phyloP scores from a whole-genome alignment of 257 asterid genomes.

The Solanum chiquidenum region DNA sequence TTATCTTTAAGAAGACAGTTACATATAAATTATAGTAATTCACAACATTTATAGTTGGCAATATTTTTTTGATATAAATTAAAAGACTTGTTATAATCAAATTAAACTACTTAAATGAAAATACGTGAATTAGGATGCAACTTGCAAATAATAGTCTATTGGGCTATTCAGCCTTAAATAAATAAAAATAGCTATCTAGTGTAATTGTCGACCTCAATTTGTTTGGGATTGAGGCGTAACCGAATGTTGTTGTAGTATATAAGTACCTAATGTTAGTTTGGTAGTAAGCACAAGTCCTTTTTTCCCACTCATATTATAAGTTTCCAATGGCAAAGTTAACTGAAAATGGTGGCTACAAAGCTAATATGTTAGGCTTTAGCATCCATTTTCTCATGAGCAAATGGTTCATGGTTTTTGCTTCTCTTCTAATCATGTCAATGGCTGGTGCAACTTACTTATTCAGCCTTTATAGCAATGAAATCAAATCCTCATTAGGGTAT shows the following conservation, averaged over 20 bases:
- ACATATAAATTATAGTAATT: too few species aligned
- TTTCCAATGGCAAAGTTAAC: not conserved
- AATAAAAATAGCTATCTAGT: too few species aligned
- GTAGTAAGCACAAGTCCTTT: not conserved
- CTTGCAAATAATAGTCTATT: not conserved
- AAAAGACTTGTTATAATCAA: not conserved
- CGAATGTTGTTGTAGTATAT: not conserved
- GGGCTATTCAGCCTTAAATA: too few species aligned
- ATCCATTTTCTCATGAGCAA: slow-evolving; percentile 21
- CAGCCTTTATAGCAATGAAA: slow-evolving; percentile 41
- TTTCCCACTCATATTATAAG: not conserved
- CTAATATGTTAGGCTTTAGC: slow-evolving; percentile 2
- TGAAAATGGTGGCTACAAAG: not conserved
- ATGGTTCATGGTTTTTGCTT: slow-evolving; percentile 59
- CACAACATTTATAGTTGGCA: too few species aligned
- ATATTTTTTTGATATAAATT: too few species aligned
- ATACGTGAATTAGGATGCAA: not conserved
- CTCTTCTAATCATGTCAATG: slow-evolving; percentile 46
- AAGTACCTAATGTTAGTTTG: not conserved
- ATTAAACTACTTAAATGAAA: not conserved
- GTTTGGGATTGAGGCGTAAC: not conserved
- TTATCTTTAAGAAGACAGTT: too few species aligned
- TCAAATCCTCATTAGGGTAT: slow-evolving; percentile 47
- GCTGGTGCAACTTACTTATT: slow-evolving; percentile 60
- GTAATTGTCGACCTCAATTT: not conserved